Evolutionary conservation across 768 basidiomycete genomes (phyloP), one percentile per base, ranked within the genome.

Genomic region (Kwoniella newhampshirensis): DNA sequence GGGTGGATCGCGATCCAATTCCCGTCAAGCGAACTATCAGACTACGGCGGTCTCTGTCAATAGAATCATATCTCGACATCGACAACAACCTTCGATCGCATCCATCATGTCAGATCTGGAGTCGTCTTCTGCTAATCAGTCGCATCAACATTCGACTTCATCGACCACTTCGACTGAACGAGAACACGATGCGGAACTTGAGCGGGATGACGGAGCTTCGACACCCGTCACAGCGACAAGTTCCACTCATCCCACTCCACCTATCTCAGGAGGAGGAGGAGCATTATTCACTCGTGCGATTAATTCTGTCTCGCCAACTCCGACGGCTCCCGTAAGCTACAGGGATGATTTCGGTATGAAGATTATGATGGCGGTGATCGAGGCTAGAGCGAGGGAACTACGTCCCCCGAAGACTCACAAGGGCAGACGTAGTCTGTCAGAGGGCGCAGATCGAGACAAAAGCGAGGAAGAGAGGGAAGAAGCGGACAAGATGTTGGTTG

Each of bases 311-410:
- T n/a, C 82, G 81, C 60, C 67, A 36, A 69, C 62, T 41, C 70
- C 71, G 9, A 46, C 27, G 3, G 63, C 54, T 0, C 67, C 75
- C 0, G 63, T 77, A 4, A 54, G 69, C 46, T 67, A 74, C 48
- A 62, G 61, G 59, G 85, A 93, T 69, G 90, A 93, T 74, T 93
- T 93, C 77, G 92, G 92, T 1, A 79, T 94, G 23, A 78, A 83
- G 7, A 82, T 85, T 49, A 91, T 96, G 89, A 82, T 96, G 82
- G 86, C 89, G 23, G 81, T 93, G 40, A 91, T 96, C 53, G 87
- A 91, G n/a, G 68, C 71, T 32, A 48, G 73, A 32, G 70, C 75
- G 39, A 55, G 62, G 36, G 65, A 68, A 18, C 37, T 35, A 58
- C 52, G 23, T n/a, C 44, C 15, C n/a, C 32, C 7, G 20, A n/a